Conservation (phyloP, 805 yeast genomes). For the Komagataella pseudopastoris region DNA sequence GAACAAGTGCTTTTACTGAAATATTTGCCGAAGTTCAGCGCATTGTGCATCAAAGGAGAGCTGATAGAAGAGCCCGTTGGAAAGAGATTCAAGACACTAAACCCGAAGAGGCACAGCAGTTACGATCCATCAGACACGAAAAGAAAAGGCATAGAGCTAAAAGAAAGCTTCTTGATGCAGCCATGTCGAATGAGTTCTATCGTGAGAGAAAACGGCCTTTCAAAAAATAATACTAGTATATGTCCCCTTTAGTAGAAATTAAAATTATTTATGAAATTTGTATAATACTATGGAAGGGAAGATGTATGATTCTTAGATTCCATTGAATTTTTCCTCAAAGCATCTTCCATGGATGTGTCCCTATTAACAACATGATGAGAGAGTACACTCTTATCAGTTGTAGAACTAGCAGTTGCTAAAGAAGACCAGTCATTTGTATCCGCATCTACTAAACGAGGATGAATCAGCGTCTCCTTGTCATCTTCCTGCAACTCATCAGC, state of each 20-base stretch:
- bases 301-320: not conserved
- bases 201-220: slow-evolving; percentile 37
- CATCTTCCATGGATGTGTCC: not conserved
- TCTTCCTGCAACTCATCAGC: not conserved
- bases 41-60: slow-evolving; percentile 45
- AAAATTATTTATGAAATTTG: not conserved
- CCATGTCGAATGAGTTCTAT: slow-evolving; percentile 51
- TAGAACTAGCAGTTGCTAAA: not conserved
- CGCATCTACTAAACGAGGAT: not conserved
- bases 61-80: slow-evolving; percentile 62
- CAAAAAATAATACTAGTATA: not conserved
- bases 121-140: not conserved
- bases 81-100: not conserved
- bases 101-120: slow-evolving; percentile 31
- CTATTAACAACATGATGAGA: not conserved
- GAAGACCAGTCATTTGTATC: not conserved
- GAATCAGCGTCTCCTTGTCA: not conserved
- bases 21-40: slow-evolving; percentile 53
- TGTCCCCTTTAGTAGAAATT: not conserved
- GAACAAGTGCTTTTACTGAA: slow-evolving; percentile 53
- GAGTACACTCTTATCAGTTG: not conserved
- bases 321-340: too few relatives aligned
- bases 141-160: slow-evolving; percentile 53
- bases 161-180: slow-evolving; percentile 26
- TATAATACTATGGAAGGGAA: not conserved